Evolutionary conservation across 495 filamentous ascomycete genomes (phyloP), one percentile per base, ranked within the genome.

Genomic region (Lepidopterella palustris): DNA sequence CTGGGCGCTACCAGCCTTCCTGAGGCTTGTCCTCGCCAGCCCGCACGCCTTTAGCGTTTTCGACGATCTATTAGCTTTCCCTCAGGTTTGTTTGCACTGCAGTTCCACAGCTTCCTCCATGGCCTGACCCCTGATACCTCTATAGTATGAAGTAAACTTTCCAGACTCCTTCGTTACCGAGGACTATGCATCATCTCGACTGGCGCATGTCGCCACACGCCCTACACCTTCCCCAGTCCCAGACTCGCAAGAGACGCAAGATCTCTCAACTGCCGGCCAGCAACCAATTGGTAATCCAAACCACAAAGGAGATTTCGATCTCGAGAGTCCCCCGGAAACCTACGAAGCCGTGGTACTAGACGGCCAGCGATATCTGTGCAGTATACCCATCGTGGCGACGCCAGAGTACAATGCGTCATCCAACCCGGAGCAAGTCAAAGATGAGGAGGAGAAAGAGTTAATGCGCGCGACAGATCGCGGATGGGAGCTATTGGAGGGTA

Each of bases 31-130:
- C 25, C 73, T 76, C 61, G 84, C 82, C 4, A 77, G 72, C 58
- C 82, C 79, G 59, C 77, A 77, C 67, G 74, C 81, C 26, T 92
- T 91, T 74, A 90, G 83, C 67, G 86, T 96, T 29, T 84, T 95
- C 66, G 92, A 97, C 69, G 93, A 98, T 71, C 71, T 98, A 9
- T 78, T 96, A 32, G 92, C 93, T 21, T 90, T 87, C 77, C 93
- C 93, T 25, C 93, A 97, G 77, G 90, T 95, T 74, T 29, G 76
- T 49, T 53, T 26, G 45, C 52, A 31, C 26, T 55, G 4, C 24
- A 11, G 55, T 51, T 13, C 11, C 31, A 45, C 20, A 27, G 4
- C 21, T 20, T 11, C 5, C 27, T 13, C 21, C 5, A 50, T 45
- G 25, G 13, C 13, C 26, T 18, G 35, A 52, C 58, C 49, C 13